A percentile compares a stretch with the other conserved stretches of the same genome.
Conservation (phyloP, 192 early-diverging fungal genomes). For the Rhizophagus clarus region DNA sequence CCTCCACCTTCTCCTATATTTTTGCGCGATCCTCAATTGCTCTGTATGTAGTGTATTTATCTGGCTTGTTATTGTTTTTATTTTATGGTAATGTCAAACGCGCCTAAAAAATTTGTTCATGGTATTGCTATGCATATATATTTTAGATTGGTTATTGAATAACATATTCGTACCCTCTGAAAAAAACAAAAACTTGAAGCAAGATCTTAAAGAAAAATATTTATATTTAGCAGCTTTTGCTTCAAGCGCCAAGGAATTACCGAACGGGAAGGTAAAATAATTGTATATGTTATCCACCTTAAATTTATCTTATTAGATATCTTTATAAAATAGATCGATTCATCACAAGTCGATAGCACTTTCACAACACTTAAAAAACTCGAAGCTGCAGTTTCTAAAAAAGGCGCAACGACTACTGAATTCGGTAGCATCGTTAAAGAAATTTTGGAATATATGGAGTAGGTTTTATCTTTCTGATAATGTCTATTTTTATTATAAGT, state of each 20-base stretch:
- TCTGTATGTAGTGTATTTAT: constrained; percentile 33
- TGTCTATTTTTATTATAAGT: neutral
- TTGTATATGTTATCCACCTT: neutral
- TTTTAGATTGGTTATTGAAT: constrained; percentile 32
- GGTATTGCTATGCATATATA: neutral
- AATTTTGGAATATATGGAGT: constrained; percentile 50
- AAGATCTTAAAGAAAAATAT: constrained; percentile 57
- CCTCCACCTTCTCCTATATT: constrained; percentile 48
- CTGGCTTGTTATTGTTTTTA: neutral
- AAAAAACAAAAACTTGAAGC: constrained; percentile 45
- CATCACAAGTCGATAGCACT: constrained; percentile 39
- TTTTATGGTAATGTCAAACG: neutral
- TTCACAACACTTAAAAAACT: constrained; percentile 40
- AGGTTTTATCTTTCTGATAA: constrained; percentile 26
- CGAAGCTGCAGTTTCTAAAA: constrained; percentile 40
- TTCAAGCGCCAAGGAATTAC: constrained; percentile 45
- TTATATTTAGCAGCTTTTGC: constrained; percentile 56
- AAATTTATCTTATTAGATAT: neutral
- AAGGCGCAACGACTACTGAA: constrained; percentile 43
- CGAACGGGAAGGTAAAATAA: constrained; percentile 33
- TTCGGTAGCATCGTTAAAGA: constrained; percentile 43
- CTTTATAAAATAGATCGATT: constrained; percentile 30
- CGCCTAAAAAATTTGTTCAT: neutral
- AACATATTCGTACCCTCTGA: constrained; percentile 52
- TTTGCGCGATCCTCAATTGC: constrained; percentile 39